Percentiles rank a stretch among this genome's conserved stretches.
These are phyloP conservation scores for Aspergillus luchuensis DNA, from an alignment of 2,329 filamentous ascomycete species.

Conservation along the genomic window DNA sequence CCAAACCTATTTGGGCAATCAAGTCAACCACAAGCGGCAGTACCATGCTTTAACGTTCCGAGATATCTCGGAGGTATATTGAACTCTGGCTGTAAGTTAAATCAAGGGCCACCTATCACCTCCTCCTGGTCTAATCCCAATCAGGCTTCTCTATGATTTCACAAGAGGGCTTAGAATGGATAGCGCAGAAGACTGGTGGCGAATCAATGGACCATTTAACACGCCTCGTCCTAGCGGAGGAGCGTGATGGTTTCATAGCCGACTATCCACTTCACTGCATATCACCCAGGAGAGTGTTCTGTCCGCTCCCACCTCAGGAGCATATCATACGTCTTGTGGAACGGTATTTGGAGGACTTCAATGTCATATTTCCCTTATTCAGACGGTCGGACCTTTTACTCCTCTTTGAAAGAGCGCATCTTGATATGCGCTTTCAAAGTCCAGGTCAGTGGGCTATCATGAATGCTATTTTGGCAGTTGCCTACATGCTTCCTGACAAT, in stretches of 20 bases:
- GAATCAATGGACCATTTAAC: not conserved
- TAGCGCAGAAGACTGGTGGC: conserved; percentile 14
- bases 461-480: conserved; percentile 20
- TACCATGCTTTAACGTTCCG: conserved; percentile 14
- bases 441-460: conserved; percentile 19
- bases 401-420: conserved; percentile 12
- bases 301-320: conserved; percentile 16
- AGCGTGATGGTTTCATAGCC: not conserved
- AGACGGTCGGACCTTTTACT: conserved; percentile 13
- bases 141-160: conserved; percentile 16
- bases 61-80: conserved; percentile 14
- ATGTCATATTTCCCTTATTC: conserved; percentile 17
- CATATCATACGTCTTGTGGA: conserved; percentile 14
- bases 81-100: conserved; percentile 12
- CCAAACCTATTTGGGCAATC: not conserved
- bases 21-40: not conserved
- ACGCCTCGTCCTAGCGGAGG: not conserved
- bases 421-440: conserved; percentile 5
- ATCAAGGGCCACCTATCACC: not conserved
- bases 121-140: not conserved
- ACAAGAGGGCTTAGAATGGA: conserved; percentile 18
- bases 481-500: conserved; percentile 12
- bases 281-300: conserved; percentile 13
- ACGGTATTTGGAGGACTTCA: conserved; percentile 18
- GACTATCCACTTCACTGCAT: not conserved